phyloP scores from a whole-genome alignment of 192 early-diverging fungal genomes.

The Backusella morwellensis region DNA sequence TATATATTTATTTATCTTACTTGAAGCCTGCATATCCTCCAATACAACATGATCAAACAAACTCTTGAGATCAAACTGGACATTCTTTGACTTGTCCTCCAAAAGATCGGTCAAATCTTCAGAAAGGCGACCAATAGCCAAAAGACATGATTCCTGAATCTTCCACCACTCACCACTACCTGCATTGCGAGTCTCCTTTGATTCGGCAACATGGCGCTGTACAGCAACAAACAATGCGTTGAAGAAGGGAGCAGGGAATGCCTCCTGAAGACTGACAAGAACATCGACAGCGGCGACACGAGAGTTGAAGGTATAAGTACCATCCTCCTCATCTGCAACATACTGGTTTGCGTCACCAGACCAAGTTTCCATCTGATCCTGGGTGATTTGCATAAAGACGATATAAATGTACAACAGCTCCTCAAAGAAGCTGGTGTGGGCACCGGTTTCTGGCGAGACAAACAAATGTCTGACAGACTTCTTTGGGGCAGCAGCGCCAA shows the following conservation, averaged over 20 bases:
- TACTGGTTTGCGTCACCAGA: conserved; percentile 81
- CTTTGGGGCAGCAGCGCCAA: conserved; percentile 55
- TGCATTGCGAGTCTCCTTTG: conserved; percentile 47
- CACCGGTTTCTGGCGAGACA: conserved; percentile 38
- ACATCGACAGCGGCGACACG: conserved; percentile 81
- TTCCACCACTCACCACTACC: conserved; percentile 77
- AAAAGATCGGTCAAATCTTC: conserved; percentile 57
- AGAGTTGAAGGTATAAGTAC: conserved; percentile 82
- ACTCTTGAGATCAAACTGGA: conserved; percentile 68
- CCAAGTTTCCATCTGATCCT: conserved; percentile 81
- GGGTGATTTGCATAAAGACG: conserved; percentile 80
- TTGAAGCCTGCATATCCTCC: conserved; percentile 57
- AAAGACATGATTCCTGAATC: conserved; percentile 78
- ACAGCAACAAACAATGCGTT: conserved; percentile 53
- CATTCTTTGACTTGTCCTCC: conserved; percentile 36
- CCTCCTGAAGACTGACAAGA: conserved; percentile 33
- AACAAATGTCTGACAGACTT: conserved; percentile 55
- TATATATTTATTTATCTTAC: conserved; percentile 26
- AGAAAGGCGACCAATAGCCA: conserved; percentile 68
- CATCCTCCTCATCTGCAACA: conserved; percentile 90
- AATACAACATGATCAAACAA: conserved; percentile 84
- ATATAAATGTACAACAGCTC: conserved; percentile 60
- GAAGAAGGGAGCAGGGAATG: conserved; percentile 43
- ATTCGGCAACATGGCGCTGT: conserved; percentile 49
- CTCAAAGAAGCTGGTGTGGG: conserved; percentile 43